phyloP scores from a whole-genome alignment of 129 eudicot genomes.

The Artemisia tridentata region DNA sequence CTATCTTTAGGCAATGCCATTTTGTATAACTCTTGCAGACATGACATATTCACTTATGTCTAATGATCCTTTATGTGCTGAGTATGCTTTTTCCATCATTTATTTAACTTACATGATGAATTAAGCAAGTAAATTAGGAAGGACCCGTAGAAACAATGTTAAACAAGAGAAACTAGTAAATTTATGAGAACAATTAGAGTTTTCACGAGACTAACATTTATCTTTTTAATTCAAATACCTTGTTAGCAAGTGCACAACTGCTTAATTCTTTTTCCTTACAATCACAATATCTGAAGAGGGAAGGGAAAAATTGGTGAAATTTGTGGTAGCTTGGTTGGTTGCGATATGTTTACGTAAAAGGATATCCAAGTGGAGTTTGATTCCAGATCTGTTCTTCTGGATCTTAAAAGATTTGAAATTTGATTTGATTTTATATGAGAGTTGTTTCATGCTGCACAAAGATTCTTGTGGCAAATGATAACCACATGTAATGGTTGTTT shows the following conservation, averaged over 20 bases:
- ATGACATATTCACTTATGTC: not conserved
- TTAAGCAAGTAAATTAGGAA: slow-evolving; percentile 3
- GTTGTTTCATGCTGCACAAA: not conserved
- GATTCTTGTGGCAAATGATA: not conserved
- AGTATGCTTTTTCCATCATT: not conserved
- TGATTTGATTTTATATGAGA: not conserved
- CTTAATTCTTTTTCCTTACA: not conserved
- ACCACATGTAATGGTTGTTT: not conserved
- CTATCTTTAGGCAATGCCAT: slow-evolving; percentile 4
- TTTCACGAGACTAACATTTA: slow-evolving; percentile 2
- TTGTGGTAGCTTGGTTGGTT: not conserved
- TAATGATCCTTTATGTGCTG: slow-evolving; percentile 1
- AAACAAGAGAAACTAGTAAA: slow-evolving; percentile 2
- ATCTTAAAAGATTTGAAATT: not conserved
- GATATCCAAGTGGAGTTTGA: not conserved
- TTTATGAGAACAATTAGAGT: slow-evolving; percentile 7
- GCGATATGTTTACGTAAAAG: not conserved
- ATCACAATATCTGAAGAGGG: not conserved
- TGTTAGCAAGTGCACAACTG: not conserved
- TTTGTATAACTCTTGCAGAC: not conserved
- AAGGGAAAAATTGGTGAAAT: not conserved
- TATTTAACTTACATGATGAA: slow-evolving; percentile 1
- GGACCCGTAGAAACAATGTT: not conserved
- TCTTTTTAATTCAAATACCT: not conserved
- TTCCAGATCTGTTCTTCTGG: not conserved